Evolutionary conservation across 2,329 filamentous ascomycete species (phyloP).

Genomic region (Trichocomaceae sp.): DNA sequence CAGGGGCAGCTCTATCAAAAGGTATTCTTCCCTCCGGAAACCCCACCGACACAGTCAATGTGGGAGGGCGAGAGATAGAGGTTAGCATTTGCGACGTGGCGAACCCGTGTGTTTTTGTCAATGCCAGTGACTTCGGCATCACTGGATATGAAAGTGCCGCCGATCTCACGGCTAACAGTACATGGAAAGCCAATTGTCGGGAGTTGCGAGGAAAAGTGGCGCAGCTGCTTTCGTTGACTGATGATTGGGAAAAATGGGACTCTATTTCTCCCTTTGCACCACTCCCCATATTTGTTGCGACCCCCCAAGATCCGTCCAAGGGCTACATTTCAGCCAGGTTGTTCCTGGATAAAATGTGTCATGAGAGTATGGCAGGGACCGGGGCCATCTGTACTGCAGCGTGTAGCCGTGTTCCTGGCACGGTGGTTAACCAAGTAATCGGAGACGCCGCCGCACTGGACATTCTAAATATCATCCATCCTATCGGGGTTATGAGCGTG

Average conservation of each 20-base stretch:
- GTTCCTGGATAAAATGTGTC: slow-evolving; percentile 17
- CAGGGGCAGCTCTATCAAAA: slow-evolving; percentile 10
- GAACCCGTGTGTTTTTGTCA: slow-evolving; percentile 15
- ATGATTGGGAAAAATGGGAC: slow-evolving; percentile 14
- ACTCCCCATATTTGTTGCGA: slow-evolving; percentile 8
- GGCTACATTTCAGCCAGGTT: slow-evolving; percentile 12
- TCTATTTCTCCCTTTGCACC: slow-evolving; percentile 9
- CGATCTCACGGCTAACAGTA: slow-evolving; percentile 8
- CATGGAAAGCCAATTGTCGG: slow-evolving; percentile 9
- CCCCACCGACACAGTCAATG: slow-evolving; percentile 6
- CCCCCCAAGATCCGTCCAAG: neutral
- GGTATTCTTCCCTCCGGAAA: slow-evolving; percentile 13
- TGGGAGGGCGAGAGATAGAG: slow-evolving; percentile 13
- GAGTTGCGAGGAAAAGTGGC: slow-evolving; percentile 15
- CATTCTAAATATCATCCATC: slow-evolving; percentile 12
- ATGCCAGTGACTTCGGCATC: slow-evolving; percentile 14
- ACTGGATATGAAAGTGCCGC: slow-evolving; percentile 11
- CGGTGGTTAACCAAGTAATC: slow-evolving; percentile 11
- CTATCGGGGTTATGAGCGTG: neutral
- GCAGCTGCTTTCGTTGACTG: slow-evolving; percentile 11
- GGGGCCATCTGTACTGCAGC: slow-evolving; percentile 15
- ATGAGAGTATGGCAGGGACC: slow-evolving; percentile 16
- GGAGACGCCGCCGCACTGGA: neutral
- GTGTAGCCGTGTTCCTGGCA: slow-evolving; percentile 12
- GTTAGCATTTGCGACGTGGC: slow-evolving; percentile 16